Conservation (phyloP, 73 alveolate species). For the Tetrahymena borealis region DNA sequence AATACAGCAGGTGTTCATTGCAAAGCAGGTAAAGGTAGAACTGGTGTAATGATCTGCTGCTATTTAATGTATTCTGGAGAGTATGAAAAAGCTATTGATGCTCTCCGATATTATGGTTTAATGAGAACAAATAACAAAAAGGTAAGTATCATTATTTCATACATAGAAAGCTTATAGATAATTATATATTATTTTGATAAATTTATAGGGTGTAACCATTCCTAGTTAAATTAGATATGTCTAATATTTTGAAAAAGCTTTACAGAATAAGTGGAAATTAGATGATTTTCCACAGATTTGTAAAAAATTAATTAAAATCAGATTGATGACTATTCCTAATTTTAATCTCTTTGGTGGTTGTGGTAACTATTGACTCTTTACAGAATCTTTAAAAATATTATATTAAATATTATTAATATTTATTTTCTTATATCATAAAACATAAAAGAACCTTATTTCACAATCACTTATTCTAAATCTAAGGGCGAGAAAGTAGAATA, state of each 20-base stretch:
- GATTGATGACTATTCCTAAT: conserved; percentile 64
- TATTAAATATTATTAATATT: too few relatives aligned
- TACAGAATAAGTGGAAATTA: conserved; percentile 48
- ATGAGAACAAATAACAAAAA: conserved; percentile 93
- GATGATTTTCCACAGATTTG: conserved; percentile 40
- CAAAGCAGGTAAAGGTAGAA: conserved; percentile 99
- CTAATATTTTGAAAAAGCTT: conserved; percentile 83
- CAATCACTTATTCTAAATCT: conserved; percentile 1
- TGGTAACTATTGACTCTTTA: conserved; percentile 1
- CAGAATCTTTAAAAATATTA: too few relatives aligned
- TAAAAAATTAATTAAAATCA: conserved; percentile 41
- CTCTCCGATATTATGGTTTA: conserved; percentile 81
- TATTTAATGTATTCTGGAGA: conserved; percentile 78
- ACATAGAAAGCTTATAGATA: too few relatives aligned
- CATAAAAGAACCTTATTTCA: neutral
- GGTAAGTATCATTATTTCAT: neutral
- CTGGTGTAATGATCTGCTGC: conserved; percentile 99
- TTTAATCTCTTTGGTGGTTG: conserved; percentile 21
- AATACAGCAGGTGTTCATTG: conserved; percentile 97
- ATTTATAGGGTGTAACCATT: conserved; percentile 94
- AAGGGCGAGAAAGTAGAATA: conserved; percentile 8
- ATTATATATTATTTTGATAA: too few relatives aligned
- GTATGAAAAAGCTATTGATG: conserved; percentile 79
- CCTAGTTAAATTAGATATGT: conserved; percentile 93
- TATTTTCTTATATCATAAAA: too few relatives aligned